Conservation (phyloP, 2,329 filamentous ascomycete genomes). For the Penicillium nordicum region DNA sequence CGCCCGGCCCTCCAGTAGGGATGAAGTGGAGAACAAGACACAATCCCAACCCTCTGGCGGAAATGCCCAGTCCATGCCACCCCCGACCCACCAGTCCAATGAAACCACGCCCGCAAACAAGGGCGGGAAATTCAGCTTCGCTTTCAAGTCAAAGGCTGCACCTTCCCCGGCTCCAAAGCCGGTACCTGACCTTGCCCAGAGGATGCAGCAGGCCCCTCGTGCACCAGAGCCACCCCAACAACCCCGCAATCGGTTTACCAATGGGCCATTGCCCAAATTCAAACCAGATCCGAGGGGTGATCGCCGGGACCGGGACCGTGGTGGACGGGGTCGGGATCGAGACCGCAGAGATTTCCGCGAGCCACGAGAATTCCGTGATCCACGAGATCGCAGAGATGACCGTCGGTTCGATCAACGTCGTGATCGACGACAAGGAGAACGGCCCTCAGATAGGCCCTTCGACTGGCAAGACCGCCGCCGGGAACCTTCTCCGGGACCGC, state of each 20-base stretch:
- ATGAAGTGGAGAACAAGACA: constrained; percentile 60
- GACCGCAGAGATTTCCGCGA: constrained; percentile 38
- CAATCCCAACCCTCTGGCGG: constrained; percentile 43
- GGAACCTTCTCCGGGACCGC: constrained; percentile 45
- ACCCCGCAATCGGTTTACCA: constrained; percentile 39
- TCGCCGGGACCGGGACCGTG: constrained; percentile 44
- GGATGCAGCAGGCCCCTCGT: constrained; percentile 46
- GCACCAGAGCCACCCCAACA: constrained; percentile 29
- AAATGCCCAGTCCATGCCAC: constrained; percentile 45
- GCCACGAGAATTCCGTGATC: constrained; percentile 29
- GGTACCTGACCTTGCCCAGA: constrained; percentile 49
- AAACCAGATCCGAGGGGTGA: constrained; percentile 43
- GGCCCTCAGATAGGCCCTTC: constrained; percentile 23
- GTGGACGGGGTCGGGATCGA: constrained; percentile 35
- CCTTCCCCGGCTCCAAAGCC: constrained; percentile 53
- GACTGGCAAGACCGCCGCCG: constrained; percentile 48
- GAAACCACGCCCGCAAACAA: constrained; percentile 53
- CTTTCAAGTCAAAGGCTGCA: constrained; percentile 75
- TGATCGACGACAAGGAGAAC: constrained; percentile 35
- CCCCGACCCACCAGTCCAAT: constrained; percentile 53
- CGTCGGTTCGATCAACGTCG: constrained; percentile 41
- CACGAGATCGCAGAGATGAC: constrained; percentile 36
- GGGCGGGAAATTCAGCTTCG: constrained; percentile 81
- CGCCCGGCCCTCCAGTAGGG: constrained; percentile 59
- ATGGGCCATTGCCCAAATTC: constrained; percentile 37